Evolutionary conservation across 1,139 yeast genomes (phyloP), one percentile per base, ranked within the genome.

Genomic region (Hyphopichia burtonii): DNA sequence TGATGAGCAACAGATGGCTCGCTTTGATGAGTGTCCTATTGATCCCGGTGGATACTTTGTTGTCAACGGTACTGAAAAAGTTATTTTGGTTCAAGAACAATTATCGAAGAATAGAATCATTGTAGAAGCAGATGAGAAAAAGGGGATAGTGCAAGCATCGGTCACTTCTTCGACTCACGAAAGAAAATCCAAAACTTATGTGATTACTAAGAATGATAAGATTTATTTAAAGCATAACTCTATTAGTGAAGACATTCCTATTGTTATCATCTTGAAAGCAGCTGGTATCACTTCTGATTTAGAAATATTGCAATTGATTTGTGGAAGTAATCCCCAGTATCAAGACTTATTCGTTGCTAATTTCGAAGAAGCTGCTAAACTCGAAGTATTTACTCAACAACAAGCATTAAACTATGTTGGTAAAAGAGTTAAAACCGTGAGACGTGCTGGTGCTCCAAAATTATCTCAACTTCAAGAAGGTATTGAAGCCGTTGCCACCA

Each of bases 21-120:
- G 70, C 34, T 74, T 87, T 54, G 86, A 87, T 55, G 99, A 93
- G 64, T 94, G 99, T 65, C 99, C 99, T 0, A 71, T 93, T 41
- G 99, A 93, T 65, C 99, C 99, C 4, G 99, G 99, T 65, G 99
- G 99, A 53, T 93, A 93, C 59, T 93, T 93, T 55, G 86, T 93
- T 55, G 98, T 93, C 37, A 93, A 93, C 60, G 99, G 99, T 61
- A 93, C 99, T 0, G 99, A 93, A 61, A 93, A 93, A 62, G 99
- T 93, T 38, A 94, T 93, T 49, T 77, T 93, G 53, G 95, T 93
- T 37, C 99, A 93, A 65, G 99, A 93, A 65, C 99, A 93, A 71
- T 74, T 93, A 60, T 86, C 96, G 41, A 93, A 93, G 66, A 93
- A 93, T 67, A 88, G 99, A 78, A 94, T 93, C 58, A 90, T 93